Conservation (phyloP, 2,329 filamentous ascomycete genomes). For the Fusarium multiceps region DNA sequence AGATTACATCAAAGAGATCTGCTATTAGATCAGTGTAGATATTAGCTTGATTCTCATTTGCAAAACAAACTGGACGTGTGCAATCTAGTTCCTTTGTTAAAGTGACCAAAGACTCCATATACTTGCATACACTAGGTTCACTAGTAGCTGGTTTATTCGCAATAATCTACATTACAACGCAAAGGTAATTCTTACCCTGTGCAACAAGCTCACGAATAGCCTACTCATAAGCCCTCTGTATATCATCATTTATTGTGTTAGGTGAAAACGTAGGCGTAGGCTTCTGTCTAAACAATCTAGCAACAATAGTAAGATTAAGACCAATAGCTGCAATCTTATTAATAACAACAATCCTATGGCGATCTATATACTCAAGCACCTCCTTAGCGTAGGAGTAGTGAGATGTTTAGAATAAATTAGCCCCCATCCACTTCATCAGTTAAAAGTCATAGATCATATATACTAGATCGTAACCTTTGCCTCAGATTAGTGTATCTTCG, state of each 20-base stretch:
- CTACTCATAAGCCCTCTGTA: background rate
- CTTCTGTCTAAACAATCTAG: background rate
- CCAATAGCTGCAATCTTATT: background rate
- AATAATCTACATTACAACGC: background rate
- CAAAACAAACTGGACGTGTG: background rate
- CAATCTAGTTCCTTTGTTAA: background rate
- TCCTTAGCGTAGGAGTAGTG: background rate
- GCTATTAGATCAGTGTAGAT: background rate
- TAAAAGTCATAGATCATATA: background rate
- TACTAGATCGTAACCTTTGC: background rate
- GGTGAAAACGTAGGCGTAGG: background rate
- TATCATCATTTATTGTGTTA: accelerated
- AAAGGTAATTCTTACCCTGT: background rate
- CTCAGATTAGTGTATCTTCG: background rate
- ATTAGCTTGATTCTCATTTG: background rate
- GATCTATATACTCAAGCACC: background rate
- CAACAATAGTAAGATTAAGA: background rate
- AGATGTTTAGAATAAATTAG: background rate
- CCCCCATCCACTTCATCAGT: background rate
- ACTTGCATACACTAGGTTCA: background rate
- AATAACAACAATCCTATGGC: background rate
- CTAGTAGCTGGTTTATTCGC: background rate
- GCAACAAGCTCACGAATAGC: background rate
- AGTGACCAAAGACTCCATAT: background rate
- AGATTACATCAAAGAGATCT: background rate